These are phyloP conservation scores for Claviceps paspali DNA, from an alignment of 2,329 filamentous ascomycete genomes.

Conservation along the genomic window DNA sequence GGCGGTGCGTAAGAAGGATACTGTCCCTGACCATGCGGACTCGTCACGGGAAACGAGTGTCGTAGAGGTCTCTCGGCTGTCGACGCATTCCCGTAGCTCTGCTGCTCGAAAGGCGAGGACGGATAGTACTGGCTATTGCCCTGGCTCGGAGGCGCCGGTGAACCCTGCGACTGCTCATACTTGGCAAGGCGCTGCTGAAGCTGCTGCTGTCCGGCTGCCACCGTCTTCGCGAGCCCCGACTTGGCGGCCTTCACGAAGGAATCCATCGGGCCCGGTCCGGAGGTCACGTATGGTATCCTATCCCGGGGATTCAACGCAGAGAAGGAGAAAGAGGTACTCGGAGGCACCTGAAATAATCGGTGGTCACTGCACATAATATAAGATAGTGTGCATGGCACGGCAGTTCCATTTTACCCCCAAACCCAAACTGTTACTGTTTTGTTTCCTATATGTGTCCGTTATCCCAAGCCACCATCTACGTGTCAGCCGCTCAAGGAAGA, in stretches of 20 bases:
- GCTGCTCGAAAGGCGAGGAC: background rate
- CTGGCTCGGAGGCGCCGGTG: background rate
- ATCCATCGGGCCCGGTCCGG: no score
- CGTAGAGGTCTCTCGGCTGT: background rate
- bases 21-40: background rate
- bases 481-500: no score
- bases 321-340: background rate
- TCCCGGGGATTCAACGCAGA: no score
- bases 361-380: no score
- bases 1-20: background rate
- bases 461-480: no score
- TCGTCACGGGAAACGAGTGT: background rate
- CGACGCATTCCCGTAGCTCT: background rate
- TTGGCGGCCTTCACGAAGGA: constrained; percentile 7
- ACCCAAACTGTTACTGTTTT: no score
- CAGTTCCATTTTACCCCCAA: no score
- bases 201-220: constrained; percentile 8
- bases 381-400: no score
- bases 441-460: no score
- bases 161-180: constrained; percentile 2
- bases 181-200: constrained; percentile 8
- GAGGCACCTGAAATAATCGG: no score
- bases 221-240: constrained; percentile 7
- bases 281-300: no score
- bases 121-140: background rate